Base-by-base conservation (phyloP, 495 filamentous ascomycete species). In the Geopyxis carbonaria region DNA sequence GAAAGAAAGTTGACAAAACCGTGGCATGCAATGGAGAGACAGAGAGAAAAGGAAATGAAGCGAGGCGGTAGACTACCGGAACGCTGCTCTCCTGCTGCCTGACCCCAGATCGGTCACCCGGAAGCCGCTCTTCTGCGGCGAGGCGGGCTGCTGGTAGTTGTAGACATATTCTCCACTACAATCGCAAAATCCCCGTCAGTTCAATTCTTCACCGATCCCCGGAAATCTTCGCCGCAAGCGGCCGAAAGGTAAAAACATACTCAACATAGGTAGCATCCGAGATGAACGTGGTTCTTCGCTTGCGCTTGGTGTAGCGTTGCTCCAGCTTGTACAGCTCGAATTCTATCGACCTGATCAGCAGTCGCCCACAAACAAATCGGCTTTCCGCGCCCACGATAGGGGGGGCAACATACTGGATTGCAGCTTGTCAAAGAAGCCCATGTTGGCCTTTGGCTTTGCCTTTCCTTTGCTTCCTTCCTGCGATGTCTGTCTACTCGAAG, bases 321-420 rank as follows among this genome's bases (percentile, higher is more conserved):
- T 94, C 85, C 44, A 94, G 74, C 22, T 81, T 80, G 67, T 85
- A 89, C 52, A 93, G 72, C 67, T 93, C 81, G 47, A 84, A 13
- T 37, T 30, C 23, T 45, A 19, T 31, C 16, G 27, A 22, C 15
- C 22, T 18, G 21, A 22, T 28, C 27, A 25, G 8, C n/a, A 7
- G 28, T 19, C 3, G 2, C 14, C 11, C 20, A 14, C 13, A 33
- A 22, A 23, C 25, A 10, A 20, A 5, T 22, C 22, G 29, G 39
- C 9, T 8, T 34, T 10, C 27, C 27, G 11, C 11, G 15, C 27
- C 11, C 27, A 19, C 13, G 21, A 2, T 13, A 34, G 25, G 19
- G 29, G 29, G 36, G 41, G 31, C 44, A 48, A 58, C 64, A 34
- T 60, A 71, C 68, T 71, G 40, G 64, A 60, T 62, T 71, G 67